phyloP scores from a whole-genome alignment of 1,139 yeast species.

The Hemisphaericaspora xylanilytica region DNA sequence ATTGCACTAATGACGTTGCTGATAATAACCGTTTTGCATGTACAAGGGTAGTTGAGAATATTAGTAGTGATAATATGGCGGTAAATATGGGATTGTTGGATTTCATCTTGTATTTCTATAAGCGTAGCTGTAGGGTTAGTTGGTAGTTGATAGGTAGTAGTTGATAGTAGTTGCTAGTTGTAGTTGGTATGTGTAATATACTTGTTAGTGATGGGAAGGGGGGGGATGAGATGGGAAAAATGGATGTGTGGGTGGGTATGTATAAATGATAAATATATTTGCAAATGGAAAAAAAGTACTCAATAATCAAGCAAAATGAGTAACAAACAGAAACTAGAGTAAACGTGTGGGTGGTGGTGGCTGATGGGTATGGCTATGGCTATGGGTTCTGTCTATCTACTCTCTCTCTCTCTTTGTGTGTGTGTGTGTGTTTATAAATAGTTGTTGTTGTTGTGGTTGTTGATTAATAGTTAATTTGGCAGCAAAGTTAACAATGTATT shows the following conservation, averaged over 20 bases:
- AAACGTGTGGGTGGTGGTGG: too few relatives aligned
- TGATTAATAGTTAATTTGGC: too few relatives aligned
- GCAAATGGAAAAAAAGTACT: not conserved
- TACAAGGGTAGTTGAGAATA: not conserved
- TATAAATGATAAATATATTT: too few relatives aligned
- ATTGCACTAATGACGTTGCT: slow-evolving; percentile 70
- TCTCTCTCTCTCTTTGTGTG: too few relatives aligned
- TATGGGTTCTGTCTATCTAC: too few relatives aligned
- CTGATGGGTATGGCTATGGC: too few relatives aligned
- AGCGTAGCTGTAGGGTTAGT: too few relatives aligned
- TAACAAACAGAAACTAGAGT: too few relatives aligned
- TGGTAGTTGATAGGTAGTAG: not conserved
- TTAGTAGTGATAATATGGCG: not conserved
- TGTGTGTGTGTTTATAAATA: too few relatives aligned
- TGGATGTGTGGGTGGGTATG: not conserved
- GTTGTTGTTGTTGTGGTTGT: too few relatives aligned
- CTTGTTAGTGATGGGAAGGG: not conserved
- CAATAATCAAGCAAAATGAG: not conserved
- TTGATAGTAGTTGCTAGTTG: not conserved
- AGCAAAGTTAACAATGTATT: too few relatives aligned
- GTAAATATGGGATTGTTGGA: not conserved
- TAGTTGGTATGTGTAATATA: not conserved
- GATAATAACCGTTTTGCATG: slow-evolving; percentile 41
- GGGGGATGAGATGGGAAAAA: not conserved
- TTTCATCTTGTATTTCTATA: not conserved